These are phyloP conservation scores for Fusarium sp. DNA, from an alignment of 2,329 filamentous ascomycete species.

Conservation along the genomic window DNA sequence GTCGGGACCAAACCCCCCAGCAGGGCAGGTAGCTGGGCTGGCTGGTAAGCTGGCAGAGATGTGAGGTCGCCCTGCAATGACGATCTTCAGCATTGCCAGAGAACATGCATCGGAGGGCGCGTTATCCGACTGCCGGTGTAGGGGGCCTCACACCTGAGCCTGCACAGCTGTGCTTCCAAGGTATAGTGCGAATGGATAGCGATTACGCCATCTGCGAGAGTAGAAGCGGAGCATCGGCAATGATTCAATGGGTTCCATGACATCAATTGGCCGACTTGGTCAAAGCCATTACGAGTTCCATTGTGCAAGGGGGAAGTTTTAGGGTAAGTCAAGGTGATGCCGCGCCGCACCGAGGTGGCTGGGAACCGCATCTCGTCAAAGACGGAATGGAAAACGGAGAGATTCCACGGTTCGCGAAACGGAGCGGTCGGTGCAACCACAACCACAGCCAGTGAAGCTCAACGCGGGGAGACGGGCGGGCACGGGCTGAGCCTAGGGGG, in stretches of 20 bases:
- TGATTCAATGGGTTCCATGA: not conserved
- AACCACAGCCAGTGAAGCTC: too few relatives aligned
- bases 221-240: not conserved
- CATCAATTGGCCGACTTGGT: not conserved
- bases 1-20: conserved; percentile 32
- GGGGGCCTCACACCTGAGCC: not conserved
- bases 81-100: conserved; percentile 28
- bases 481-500: conserved; percentile 21
- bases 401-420: not conserved
- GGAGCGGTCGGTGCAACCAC: not conserved
- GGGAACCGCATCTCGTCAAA: not conserved
- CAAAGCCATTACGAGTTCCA: not conserved
- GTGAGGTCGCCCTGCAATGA: conserved; percentile 12
- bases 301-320: not conserved
- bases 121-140: conserved; percentile 9
- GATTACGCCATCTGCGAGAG: not conserved
- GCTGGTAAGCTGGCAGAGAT: not conserved
- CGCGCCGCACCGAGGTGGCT: not conserved
- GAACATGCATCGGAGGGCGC: conserved; percentile 7
- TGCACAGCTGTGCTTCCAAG: not conserved
- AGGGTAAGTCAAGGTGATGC: not conserved
- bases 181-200: not conserved
- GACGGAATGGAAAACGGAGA: not conserved
- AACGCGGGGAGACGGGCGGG: conserved; percentile 25
- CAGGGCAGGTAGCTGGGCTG: not conserved